A percentile compares a stretch with the other conserved stretches of the same genome.
Conservation (phyloP, 192 early-diverging fungal species). For the Coemansia sp. region DNA sequence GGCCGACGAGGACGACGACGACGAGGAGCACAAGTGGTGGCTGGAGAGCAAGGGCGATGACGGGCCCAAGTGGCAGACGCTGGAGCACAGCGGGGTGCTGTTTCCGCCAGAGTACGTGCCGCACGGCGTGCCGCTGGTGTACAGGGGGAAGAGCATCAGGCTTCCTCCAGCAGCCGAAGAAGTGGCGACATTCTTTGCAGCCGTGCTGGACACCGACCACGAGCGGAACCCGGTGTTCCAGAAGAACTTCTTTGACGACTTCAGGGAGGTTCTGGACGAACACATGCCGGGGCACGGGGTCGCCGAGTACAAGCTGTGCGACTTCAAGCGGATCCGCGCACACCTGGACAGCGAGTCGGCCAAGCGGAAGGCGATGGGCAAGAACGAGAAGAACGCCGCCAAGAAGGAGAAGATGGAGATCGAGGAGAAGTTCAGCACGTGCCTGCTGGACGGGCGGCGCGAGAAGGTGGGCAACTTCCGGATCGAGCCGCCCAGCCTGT, state of each 20-base stretch:
- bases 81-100: conserved; percentile 83
- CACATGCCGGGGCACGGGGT: conserved; percentile 70
- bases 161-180: conserved; percentile 85
- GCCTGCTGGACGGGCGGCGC: conserved; percentile 81
- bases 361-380: conserved; percentile 79
- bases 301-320: conserved; percentile 77
- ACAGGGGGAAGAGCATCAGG: conserved; percentile 68
- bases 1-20: conserved; percentile 50
- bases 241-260: conserved; percentile 94
- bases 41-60: conserved; percentile 62
- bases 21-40: conserved; percentile 76
- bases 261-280: conserved; percentile 63
- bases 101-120: conserved; percentile 92
- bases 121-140: conserved; percentile 86
- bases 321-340: conserved; percentile 84
- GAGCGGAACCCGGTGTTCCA: conserved; percentile 81
- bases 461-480: conserved; percentile 98
- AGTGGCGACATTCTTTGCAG: conserved; percentile 93
- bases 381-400: conserved; percentile 81
- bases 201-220: conserved; percentile 78
- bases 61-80: conserved; percentile 79
- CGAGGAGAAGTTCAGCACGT: conserved; percentile 77
- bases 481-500: conserved; percentile 95
- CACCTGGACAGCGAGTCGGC: conserved; percentile 76
- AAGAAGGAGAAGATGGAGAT: conserved; percentile 70